A percentile compares a stretch with the other conserved stretches of the same genome.
These are phyloP conservation scores for Teratosphaeria zuluensis DNA, from an alignment of 2,329 filamentous ascomycete genomes.

Conservation along the genomic window DNA sequence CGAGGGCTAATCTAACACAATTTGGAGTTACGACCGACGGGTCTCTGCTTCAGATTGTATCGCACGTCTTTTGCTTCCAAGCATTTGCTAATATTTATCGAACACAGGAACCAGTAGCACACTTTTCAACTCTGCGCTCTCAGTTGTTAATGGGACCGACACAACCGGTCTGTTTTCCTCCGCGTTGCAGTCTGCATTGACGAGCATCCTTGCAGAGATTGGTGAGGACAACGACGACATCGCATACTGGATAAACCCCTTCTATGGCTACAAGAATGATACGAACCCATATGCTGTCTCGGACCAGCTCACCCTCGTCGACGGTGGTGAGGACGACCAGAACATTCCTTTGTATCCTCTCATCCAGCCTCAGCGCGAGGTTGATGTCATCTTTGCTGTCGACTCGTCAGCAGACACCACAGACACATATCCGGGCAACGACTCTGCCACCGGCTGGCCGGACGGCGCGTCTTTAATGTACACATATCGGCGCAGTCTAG, in stretches of 20 bases:
- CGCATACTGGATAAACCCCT: slow-evolving; percentile 70
- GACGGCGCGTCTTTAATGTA: slow-evolving; percentile 67
- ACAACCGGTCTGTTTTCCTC: slow-evolving; percentile 30
- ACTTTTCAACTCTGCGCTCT: slow-evolving; percentile 70
- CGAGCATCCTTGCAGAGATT: slow-evolving; percentile 44
- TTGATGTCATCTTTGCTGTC: slow-evolving; percentile 74
- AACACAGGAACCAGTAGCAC: slow-evolving; percentile 55
- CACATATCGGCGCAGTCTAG: slow-evolving; percentile 59
- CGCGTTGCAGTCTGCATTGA: slow-evolving; percentile 44
- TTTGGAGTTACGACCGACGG: too few relatives aligned
- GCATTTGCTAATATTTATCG: not conserved
- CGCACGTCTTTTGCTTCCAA: not conserved
- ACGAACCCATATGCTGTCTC: slow-evolving; percentile 49
- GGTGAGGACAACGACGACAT: slow-evolving; percentile 59
- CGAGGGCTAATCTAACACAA: not conserved
- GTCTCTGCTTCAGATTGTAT: not conserved
- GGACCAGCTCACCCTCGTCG: slow-evolving; percentile 57
- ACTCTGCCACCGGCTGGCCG: slow-evolving; percentile 52
- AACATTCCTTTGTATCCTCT: slow-evolving; percentile 72
- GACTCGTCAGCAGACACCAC: slow-evolving; percentile 67
- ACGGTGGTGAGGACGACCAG: slow-evolving; percentile 68
- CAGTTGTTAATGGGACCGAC: slow-evolving; percentile 47
- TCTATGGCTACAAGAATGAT: slow-evolving; percentile 53
- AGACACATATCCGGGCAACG: slow-evolving; percentile 16
- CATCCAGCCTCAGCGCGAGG: slow-evolving; percentile 59